Conservation (phyloP, 805 yeast genomes). For the Ogataea paraovalis region DNA sequence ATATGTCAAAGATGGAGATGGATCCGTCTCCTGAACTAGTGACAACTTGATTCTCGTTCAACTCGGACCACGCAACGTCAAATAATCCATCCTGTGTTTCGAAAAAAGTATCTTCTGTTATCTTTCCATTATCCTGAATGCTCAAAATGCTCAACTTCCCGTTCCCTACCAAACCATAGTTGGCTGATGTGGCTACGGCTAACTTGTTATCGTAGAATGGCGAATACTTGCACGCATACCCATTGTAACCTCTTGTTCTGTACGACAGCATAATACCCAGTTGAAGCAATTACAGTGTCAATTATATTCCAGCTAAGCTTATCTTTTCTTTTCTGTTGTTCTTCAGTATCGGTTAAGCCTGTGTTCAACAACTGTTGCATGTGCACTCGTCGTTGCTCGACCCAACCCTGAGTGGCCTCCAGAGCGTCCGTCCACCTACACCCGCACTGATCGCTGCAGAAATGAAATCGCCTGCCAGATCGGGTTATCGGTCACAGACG, state of each 20-base stretch:
- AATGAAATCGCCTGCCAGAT: too few species aligned
- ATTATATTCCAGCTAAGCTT: too few species aligned
- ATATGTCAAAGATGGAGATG: conserved; percentile 73
- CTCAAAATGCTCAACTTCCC: conserved; percentile 74
- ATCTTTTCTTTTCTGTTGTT: too few species aligned
- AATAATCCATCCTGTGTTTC: conserved; percentile 93
- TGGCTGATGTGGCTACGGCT: conserved; percentile 88
- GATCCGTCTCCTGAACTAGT: conserved; percentile 91
- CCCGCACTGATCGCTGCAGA: too few species aligned
- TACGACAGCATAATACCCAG: conserved; percentile 55
- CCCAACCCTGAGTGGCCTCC: too few species aligned
- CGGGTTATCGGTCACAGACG: too few species aligned
- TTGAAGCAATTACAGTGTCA: too few species aligned
- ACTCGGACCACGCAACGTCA: conserved; percentile 86
- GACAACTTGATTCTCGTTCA: conserved; percentile 79
- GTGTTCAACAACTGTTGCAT: too few species aligned
- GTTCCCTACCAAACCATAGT: conserved; percentile 92
- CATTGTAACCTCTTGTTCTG: conserved; percentile 77
- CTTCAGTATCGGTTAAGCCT: too few species aligned
- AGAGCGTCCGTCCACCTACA: too few species aligned
- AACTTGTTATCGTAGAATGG: conserved; percentile 87
- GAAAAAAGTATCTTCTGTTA: conserved; percentile 53
- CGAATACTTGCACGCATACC: conserved; percentile 83
- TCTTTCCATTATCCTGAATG: conserved; percentile 62
- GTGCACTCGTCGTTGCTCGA: too few species aligned